These are phyloP conservation scores for Xerocomus spinulosus DNA, from an alignment of 768 basidiomycete genomes.

Conservation along the genomic window DNA sequence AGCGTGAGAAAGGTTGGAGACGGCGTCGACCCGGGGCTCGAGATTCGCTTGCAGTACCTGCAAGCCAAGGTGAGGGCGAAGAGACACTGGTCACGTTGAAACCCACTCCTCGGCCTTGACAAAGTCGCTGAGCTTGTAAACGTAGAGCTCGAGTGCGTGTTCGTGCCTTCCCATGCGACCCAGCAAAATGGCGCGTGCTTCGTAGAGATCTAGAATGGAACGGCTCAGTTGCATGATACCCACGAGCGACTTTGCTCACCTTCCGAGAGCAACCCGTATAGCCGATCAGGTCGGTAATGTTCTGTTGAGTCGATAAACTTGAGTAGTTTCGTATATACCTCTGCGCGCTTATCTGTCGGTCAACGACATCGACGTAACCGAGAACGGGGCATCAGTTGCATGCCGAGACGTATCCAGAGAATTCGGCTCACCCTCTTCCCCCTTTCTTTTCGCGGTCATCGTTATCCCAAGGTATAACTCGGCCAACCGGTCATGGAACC, in stretches of 20 bases:
- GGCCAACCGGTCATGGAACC: conserved; percentile 85
- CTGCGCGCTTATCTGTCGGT: conserved; percentile 41
- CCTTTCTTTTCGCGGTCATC: conserved; percentile 49
- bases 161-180: conserved; percentile 90
- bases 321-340: conserved; percentile 66
- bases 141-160: conserved; percentile 92
- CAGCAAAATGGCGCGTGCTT: conserved; percentile 87
- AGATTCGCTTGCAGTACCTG: conserved; percentile 88
- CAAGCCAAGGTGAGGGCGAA: not conserved
- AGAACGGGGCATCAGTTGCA: not conserved
- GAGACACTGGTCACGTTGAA: not conserved
- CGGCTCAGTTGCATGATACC: not conserved
- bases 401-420: not conserved
- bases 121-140: conserved; percentile 80
- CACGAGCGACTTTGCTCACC: conserved; percentile 41
- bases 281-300: conserved; percentile 68
- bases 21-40: conserved; percentile 53
- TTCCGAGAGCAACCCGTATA: conserved; percentile 81
- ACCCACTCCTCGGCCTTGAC: conserved; percentile 77
- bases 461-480: conserved; percentile 81
- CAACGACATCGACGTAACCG: too few relatives aligned
- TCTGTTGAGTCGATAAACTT: conserved; percentile 69
- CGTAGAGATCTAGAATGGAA: conserved; percentile 62
- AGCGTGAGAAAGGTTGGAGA: conserved; percentile 75
- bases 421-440: conserved; percentile 49